phyloP scores from a whole-genome alignment of 495 filamentous ascomycete genomes.

The Chaetomium fimeti region DNA sequence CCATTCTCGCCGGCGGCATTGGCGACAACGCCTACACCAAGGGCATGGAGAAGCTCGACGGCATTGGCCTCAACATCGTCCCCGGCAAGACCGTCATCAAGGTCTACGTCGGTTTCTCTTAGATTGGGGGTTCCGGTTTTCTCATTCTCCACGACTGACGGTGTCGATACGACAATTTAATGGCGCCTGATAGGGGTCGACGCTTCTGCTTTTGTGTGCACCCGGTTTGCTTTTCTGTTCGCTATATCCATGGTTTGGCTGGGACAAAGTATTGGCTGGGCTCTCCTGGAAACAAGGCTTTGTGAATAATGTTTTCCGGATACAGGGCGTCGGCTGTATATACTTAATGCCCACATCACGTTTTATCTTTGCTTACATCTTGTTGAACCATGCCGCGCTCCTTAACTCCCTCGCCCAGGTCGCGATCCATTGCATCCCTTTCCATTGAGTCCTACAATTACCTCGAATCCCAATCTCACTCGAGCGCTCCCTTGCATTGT shows the following conservation, averaged over 20 bases:
- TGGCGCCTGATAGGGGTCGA: constrained; percentile 28
- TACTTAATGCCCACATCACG: neutral
- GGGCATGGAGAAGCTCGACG: constrained; percentile 39
- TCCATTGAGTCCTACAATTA: too few species aligned
- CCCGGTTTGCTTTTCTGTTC: constrained; percentile 10
- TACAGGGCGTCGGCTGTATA: neutral
- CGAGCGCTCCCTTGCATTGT: too few species aligned
- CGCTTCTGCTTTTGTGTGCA: constrained; percentile 16
- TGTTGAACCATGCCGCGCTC: neutral
- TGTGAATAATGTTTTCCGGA: neutral
- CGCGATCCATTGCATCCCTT: neutral
- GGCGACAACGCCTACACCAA: constrained; percentile 40
- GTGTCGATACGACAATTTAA: constrained; percentile 19
- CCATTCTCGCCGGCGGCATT: constrained; percentile 35
- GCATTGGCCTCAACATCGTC: constrained; percentile 39
- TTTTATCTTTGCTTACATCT: neutral
- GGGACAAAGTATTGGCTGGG: constrained; percentile 8
- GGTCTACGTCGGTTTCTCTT: constrained; percentile 32
- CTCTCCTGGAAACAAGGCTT: neutral
- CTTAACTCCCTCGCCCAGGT: neutral
- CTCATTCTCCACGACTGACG: constrained; percentile 26
- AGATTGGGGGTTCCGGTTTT: neutral
- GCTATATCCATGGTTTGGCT: constrained; percentile 11
- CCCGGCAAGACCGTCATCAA: constrained; percentile 23
- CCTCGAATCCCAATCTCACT: neutral